Conservation (phyloP, 768 basidiomycete species). For the Artomyces pyxidatus region DNA sequence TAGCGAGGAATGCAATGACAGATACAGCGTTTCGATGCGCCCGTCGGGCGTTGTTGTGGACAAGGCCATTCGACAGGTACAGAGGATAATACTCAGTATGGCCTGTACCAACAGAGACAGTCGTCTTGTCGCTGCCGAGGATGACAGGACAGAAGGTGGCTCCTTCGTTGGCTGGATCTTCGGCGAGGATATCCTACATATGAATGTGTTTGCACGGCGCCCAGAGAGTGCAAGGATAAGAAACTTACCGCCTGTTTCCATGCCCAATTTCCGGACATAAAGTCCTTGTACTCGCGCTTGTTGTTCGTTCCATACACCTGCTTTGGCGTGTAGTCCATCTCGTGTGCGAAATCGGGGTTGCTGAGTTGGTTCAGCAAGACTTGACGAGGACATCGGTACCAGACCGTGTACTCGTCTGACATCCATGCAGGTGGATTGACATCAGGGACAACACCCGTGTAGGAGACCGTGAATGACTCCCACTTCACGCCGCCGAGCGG, state of each 20-base stretch:
- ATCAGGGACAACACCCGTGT: too few relatives aligned
- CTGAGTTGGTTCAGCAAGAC: too few relatives aligned
- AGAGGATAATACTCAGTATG: conserved; percentile 1
- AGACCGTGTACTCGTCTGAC: too few relatives aligned
- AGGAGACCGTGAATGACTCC: too few relatives aligned
- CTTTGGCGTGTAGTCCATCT: too few relatives aligned
- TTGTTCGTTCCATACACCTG: too few relatives aligned
- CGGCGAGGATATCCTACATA: neutral
- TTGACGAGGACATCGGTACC: too few relatives aligned
- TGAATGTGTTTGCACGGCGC: neutral
- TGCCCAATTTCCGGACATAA: neutral
- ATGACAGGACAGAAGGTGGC: neutral
- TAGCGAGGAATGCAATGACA: neutral
- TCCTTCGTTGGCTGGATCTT: neutral
- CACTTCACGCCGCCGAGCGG: too few relatives aligned
- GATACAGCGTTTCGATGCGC: conserved; percentile 1
- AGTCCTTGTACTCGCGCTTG: neutral
- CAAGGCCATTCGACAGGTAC: neutral
- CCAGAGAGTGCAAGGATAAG: neutral
- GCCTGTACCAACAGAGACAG: neutral
- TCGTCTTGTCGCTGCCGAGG: conserved; percentile 1
- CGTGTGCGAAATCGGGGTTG: too few relatives aligned
- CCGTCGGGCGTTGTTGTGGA: neutral
- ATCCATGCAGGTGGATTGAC: too few relatives aligned
- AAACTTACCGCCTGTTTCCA: neutral